Percentiles rank a stretch among this genome's conserved stretches.
These are phyloP conservation scores for Calocybe cyanea DNA, from an alignment of 768 basidiomycete species.

Conservation along the genomic window DNA sequence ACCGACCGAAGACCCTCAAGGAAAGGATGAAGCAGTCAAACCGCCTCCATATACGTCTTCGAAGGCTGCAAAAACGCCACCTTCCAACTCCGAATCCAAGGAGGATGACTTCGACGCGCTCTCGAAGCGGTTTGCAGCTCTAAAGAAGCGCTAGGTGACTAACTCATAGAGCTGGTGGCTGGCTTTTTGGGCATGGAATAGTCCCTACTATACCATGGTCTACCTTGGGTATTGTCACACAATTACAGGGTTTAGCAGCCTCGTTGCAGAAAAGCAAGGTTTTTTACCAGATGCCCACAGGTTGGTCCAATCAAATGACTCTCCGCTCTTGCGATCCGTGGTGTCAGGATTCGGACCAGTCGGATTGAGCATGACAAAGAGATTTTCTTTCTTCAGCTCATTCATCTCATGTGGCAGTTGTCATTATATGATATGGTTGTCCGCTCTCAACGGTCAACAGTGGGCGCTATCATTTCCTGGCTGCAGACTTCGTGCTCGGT, in stretches of 20 bases:
- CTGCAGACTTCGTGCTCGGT: background rate
- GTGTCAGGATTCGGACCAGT: no score
- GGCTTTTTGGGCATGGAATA: background rate
- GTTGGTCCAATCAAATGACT: no score
- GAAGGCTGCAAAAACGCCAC: conserved; percentile 19
- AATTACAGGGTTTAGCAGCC: no score
- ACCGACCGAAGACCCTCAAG: conserved; percentile 40
- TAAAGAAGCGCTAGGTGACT: conserved; percentile 71
- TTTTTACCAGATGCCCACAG: no score
- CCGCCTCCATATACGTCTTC: conserved; percentile 21
- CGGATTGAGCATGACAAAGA: no score
- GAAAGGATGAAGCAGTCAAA: conserved; percentile 16
- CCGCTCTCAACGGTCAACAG: background rate
- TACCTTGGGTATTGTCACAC: no score
- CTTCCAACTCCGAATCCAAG: conserved; percentile 25
- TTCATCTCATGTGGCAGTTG: no score
- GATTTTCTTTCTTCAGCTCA: no score
- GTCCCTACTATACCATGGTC: no score
- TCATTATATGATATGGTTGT: no score
- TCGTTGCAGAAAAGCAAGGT: no score
- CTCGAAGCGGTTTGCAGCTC: conserved; percentile 74
- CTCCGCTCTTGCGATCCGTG: no score
- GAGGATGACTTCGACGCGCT: conserved; percentile 77
- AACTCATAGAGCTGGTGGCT: background rate
- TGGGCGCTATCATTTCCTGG: background rate